Base-by-base conservation (phyloP, 257 asterid genomes). In the Verbena officinalis region DNA sequence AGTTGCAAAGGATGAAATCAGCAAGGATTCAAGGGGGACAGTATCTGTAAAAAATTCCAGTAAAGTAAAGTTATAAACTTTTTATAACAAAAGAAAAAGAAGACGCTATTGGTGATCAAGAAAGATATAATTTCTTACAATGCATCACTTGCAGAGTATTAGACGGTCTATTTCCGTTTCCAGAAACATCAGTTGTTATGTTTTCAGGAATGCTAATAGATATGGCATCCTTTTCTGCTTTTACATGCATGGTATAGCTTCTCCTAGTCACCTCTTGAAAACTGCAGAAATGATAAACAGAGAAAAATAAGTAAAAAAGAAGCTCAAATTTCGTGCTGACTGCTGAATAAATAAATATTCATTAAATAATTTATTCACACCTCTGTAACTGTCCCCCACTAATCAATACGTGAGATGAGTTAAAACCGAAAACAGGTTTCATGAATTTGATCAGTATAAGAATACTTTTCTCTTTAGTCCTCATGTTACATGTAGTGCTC, bases 391-490 rank as follows among this genome's bases (percentile, higher is more conserved):
- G 71, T 8, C 97, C 97, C 31, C 99, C 95, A 2, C 82, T 71
- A 40, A 90, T 44, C 45, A 87, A 68, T 40, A 93, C 7, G 55
- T 85, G 86, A 44, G 95, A 82, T 16, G 96, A 81, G 75, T 93
- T 90, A 53, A 93, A 93, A 22, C 81, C 95, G 56, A 87, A 81
- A 0, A 93, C 97, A 9, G 99, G 96, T 81, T 93, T 90, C 69
- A 73, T 27, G 67, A 93, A 93, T 59, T 77, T 86, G 73, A 93
- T 74, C 65, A 86, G 58, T 30, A 93, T 39, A 34, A 74, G 75
- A 67, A 93, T 72, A 39, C 60, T 79, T 73, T 80, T 74, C 62
- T 90, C 87, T 68, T 71, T 84, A 1, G 94, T 89, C 64, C 93
- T 59, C 78, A 63, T 80, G 67, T 64, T 74, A 57, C 91, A 77